Evolutionary conservation across 371 early-diverging fungal genomes (phyloP), one percentile per base, ranked within the genome.

Genomic region (Syncephalis fuscata): DNA sequence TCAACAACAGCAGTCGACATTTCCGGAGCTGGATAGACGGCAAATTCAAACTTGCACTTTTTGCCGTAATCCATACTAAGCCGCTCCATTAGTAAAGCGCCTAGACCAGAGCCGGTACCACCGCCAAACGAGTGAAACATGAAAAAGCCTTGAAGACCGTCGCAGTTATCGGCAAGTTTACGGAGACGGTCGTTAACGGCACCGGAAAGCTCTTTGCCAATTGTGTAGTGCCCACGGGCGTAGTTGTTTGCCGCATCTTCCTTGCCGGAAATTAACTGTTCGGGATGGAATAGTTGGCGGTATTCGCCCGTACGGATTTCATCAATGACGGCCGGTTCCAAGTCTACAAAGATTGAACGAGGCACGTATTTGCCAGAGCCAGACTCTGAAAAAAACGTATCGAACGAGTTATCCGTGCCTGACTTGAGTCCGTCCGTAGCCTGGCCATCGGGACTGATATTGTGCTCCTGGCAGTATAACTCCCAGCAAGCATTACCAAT

Each of bases 401-500:
- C 82, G 78, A 52, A 52, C 14, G 47, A 52, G 21, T 48, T 48
- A 14, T 52, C 74, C 59, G 81, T 25, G 7, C 16, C 42, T 60
- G 82, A 68, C 16, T 41, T 43, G 3, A 24, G 14, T 41, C 43
- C 48, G 15, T 48, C 54, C 21, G 49, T 48, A 44, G 48, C 44
- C 44, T 48, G 48, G 22, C 54, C 54, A 49, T 53, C 54, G 24
- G 54, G 54, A 8, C 16, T 3, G 63, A 99, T 90, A 53, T 93
- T 92, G 76, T 99, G 99, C 73, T 96, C 96, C 52, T 86, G 77
- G 70, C 94, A 92, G 78, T 95, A 96, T 45, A 95, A 78, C 67
- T 99, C 99, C 99, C 99, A 99, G 75, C 97, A 97, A 72, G 96
- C 85, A 79, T 98, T 98, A 82, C 99, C 99, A 66, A 99, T 99